Evolutionary conservation across 2,329 filamentous ascomycete species (phyloP), one percentile per base, ranked within the genome.

Genomic region (Cercospora canescens): DNA sequence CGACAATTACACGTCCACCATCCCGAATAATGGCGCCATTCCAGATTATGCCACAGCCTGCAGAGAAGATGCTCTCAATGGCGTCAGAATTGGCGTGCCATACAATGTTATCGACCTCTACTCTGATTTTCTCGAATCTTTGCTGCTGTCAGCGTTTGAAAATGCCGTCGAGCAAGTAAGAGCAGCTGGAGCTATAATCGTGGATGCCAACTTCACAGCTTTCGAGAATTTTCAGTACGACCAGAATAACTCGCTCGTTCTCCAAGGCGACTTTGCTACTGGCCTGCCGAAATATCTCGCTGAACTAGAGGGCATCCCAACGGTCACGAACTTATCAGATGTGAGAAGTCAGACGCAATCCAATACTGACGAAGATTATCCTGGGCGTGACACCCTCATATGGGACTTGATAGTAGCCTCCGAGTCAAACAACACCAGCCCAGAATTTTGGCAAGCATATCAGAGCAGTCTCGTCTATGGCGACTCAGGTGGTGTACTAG

Each of bases 1-100:
- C 12, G 64, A 63, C 18, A 54, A 59, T 21, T 63, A 63, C 14
- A 63, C 62, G 6, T 58, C 52, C 11, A 55, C 39, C 2, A 50
- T 52, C 3, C 55, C 89, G 0, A 83, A 80, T 65, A 79, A 81
- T 26, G 76, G 71, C 0, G 18, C 34, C 12, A 74, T 85, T 1
- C 88, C 88, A 0, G 81, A 91, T 74, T 91, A 91, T 70, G 83
- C 86, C 7, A 81, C 80, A 2, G 86, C 88, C 0, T 69, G 88
- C 72, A 81, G 86, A 24, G 76, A 82, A n/a, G 81, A 81, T 16
- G 82, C 83, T 0, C 79, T 91, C 0, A 67, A 77, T 48, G 66
- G 63, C 9, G 87, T 86, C 9, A 86, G 86, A 61, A 63, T 63
- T 39, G 62, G 62, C 0, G 18, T 63, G 8, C 52, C 62, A 5